Evolutionary conservation across 1,284 basidiomycete species (phyloP).

Genomic region (Ceraceosorus guamensis): DNA sequence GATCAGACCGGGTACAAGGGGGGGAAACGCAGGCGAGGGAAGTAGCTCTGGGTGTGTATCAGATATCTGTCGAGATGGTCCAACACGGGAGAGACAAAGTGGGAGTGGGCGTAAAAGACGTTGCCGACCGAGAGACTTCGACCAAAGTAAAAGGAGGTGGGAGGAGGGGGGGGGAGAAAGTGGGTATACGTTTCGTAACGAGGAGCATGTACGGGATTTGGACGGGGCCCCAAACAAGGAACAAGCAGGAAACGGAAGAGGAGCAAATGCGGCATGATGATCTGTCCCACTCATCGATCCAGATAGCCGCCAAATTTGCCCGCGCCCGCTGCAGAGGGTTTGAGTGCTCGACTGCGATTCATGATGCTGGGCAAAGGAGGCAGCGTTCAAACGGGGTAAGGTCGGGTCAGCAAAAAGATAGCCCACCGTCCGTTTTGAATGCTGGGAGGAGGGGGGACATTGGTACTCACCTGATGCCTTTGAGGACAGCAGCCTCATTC

Average conservation of each 20-base stretch:
- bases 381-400: background rate
- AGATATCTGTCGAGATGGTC: too few relatives aligned
- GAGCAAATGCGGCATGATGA: too few relatives aligned
- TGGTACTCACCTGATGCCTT: constrained; percentile 1
- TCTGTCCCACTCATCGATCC: constrained; percentile 5
- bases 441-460: background rate
- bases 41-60: too few relatives aligned
- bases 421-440: background rate
- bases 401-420: background rate
- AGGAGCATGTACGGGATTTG: too few relatives aligned
- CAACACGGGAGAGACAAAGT: background rate
- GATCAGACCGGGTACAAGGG: too few relatives aligned
- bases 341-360: constrained; percentile 2
- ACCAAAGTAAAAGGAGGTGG: background rate
- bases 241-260: too few relatives aligned
- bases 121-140: too few relatives aligned
- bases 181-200: too few relatives aligned
- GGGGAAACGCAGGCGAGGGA: too few relatives aligned
- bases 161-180: too few relatives aligned
- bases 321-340: background rate
- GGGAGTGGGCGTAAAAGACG: too few relatives aligned
- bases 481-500: constrained; percentile 7
- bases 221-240: too few relatives aligned
- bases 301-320: constrained; percentile 8
- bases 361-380: constrained; percentile 4